Base-by-base conservation (phyloP, 139 green algal genomes). In the Pseudopediastrum boryanum region DNA sequence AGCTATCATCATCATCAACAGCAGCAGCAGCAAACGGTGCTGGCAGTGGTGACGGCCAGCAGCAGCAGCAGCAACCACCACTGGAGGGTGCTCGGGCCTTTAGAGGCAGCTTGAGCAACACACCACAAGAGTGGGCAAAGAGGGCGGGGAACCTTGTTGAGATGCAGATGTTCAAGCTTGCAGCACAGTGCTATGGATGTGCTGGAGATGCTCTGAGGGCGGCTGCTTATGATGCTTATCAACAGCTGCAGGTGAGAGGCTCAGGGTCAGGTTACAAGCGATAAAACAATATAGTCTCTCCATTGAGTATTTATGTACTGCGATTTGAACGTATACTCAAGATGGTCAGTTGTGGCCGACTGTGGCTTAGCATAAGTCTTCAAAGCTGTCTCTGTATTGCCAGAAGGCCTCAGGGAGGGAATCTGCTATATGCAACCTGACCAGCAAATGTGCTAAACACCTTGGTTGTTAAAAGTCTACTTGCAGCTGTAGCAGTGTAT, bases 101-200 rank as follows among this genome's bases (percentile, higher is more conserved):
- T 21, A 21, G 72, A 13, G 41, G 56, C 56, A 69, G 56, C 58
- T 42, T 59, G 52, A 72, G 58, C 58, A 79, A 79, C 72, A 79
- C 29, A 21, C 72, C 72, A 0, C 3, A 23, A 29, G 72, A 79
- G 58, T 79, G 72, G 72, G 38, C 38, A 13, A 79, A 79, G 72
- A 42, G 72, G 6, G 72, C 56, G 23, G 36, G 42, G 41, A 79
- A 71, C 72, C 29, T 79, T 16, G 58, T 41, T 2, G 72, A 69
- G 23, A 71, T 72, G 72, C 65, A 79, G 58, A 61, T 79, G 48
- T 79, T 79, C 56, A 51, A 71, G 58, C 42, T 72, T 21, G 56
- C 56, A 16, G 58, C 56, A 3, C 56, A 79, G 58, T 79, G 72
- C 43, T 79, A 79, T 36, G 72, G 29, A 41, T 69, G 42, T 52